Conservation (phyloP, 805 yeast genomes). For the Candida cerambycidarum region DNA sequence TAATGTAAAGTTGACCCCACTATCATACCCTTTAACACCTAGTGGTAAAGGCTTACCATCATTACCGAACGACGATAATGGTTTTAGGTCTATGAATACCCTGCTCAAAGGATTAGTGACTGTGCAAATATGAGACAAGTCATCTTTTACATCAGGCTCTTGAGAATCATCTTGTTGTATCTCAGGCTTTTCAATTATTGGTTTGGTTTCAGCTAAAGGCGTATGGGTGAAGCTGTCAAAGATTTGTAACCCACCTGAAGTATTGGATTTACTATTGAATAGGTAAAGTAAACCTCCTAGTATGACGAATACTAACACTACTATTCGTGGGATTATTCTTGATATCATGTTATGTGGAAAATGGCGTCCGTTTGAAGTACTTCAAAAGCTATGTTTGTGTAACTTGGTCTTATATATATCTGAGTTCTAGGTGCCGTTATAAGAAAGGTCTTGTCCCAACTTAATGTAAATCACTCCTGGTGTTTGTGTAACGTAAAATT, state of each 20-base stretch:
- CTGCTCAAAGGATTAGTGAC: constrained; percentile 39
- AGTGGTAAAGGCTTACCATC: constrained; percentile 53
- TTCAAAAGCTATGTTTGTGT: no score
- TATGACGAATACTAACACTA: constrained; percentile 7
- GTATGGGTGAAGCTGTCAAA: constrained; percentile 2
- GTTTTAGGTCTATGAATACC: constrained; percentile 52
- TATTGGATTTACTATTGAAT: constrained; percentile 5
- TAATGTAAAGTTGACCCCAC: constrained; percentile 63
- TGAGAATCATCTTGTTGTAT: neutral
- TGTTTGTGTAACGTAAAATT: neutral
- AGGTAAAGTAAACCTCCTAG: constrained; percentile 7
- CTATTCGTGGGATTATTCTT: constrained; percentile 14
- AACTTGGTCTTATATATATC: no score
- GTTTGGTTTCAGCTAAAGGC: constrained; percentile 2
- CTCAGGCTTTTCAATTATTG: neutral
- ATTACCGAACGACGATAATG: constrained; percentile 48
- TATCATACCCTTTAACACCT: constrained; percentile 70
- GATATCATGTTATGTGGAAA: constrained; percentile 10
- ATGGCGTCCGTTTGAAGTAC: no score
- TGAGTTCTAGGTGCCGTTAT: neutral
- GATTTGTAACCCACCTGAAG: neutral
- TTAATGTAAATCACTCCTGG: no score
- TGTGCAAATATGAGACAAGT: constrained; percentile 30
- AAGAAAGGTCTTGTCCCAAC: no score
- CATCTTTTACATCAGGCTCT: no score